phyloP scores from a whole-genome alignment of 1,284 basidiomycete species.

The Pseudomicrostroma phylloplanum region DNA sequence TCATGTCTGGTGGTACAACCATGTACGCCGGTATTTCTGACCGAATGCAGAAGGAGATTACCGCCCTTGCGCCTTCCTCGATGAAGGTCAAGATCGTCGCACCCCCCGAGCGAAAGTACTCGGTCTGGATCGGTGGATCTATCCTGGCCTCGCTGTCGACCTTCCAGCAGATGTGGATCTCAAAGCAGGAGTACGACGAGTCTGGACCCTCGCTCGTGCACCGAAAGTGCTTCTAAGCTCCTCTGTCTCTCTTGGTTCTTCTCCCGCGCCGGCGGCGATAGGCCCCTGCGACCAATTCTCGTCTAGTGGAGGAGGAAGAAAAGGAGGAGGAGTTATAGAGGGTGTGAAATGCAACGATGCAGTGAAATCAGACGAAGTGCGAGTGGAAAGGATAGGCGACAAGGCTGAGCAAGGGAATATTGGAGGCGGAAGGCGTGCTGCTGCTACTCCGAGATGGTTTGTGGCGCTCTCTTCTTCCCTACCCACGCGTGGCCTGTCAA shows the following conservation, averaged over 20 bases:
- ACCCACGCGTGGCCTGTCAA: not conserved
- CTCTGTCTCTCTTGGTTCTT: not conserved
- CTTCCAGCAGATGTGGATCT: conserved; percentile 88
- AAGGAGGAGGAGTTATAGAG: not conserved
- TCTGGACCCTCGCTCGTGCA: conserved; percentile 14
- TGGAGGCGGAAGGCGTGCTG: not conserved
- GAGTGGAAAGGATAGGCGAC: not conserved
- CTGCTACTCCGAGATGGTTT: too few species aligned
- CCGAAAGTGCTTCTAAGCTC: conserved; percentile 49
- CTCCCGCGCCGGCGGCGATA: not conserved
- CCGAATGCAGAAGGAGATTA: conserved; percentile 97
- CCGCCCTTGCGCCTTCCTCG: conserved; percentile 67
- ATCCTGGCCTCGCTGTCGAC: conserved; percentile 91
- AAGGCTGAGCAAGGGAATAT: not conserved
- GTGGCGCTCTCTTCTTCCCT: not conserved
- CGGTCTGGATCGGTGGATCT: conserved; percentile 98
- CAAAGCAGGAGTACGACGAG: conserved; percentile 63
- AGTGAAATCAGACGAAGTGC: not conserved
- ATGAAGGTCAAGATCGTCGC: conserved; percentile 69
- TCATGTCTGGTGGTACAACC: conserved; percentile 90
- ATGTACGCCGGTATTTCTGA: conserved; percentile 97
- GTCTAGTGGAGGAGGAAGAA: not conserved
- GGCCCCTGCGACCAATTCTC: not conserved
- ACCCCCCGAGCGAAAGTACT: conserved; percentile 53
- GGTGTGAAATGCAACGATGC: not conserved